Evolutionary conservation across 2,329 filamentous ascomycete genomes (phyloP).

Genomic region (Arthrobotrys megalospora): DNA sequence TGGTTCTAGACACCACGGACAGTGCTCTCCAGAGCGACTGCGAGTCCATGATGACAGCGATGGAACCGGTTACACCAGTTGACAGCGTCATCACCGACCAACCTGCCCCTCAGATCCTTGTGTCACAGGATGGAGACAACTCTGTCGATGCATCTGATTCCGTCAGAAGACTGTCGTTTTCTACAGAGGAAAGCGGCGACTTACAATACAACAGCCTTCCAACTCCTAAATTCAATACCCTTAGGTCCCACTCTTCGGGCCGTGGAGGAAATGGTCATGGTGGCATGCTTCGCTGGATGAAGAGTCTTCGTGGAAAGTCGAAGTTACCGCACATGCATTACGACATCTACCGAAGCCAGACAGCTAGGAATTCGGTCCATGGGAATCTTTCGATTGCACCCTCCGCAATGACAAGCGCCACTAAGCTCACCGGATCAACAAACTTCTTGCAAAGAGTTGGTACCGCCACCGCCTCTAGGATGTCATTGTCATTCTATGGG

Average conservation of each 20-base stretch:
- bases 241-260: constrained; percentile 48
- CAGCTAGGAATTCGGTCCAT: constrained; percentile 50
- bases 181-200: constrained; percentile 50
- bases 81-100: constrained; percentile 28
- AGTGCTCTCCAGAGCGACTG: constrained; percentile 42
- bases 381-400: constrained; percentile 57
- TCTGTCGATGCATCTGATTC: constrained; percentile 52
- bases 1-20: constrained; percentile 40
- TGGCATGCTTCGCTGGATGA: constrained; percentile 60
- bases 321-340: constrained; percentile 57
- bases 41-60: constrained; percentile 52
- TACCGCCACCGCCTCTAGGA: constrained; percentile 51
- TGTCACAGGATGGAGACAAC: constrained; percentile 51
- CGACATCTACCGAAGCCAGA: constrained; percentile 52
- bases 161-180: constrained; percentile 49
- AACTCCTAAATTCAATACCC: constrained; percentile 45
- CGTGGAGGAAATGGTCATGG: constrained; percentile 41
- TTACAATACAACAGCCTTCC: constrained; percentile 37
- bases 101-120: constrained; percentile 47
- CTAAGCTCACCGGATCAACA: constrained; percentile 56
- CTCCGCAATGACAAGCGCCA: constrained; percentile 57
- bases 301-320: constrained; percentile 58
- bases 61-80: constrained; percentile 40
- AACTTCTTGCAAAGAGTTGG: constrained; percentile 51
- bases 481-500: constrained; percentile 57